phyloP scores from a whole-genome alignment of 352 stramenopile genomes.

The Globisporangium megalacanthum region DNA sequence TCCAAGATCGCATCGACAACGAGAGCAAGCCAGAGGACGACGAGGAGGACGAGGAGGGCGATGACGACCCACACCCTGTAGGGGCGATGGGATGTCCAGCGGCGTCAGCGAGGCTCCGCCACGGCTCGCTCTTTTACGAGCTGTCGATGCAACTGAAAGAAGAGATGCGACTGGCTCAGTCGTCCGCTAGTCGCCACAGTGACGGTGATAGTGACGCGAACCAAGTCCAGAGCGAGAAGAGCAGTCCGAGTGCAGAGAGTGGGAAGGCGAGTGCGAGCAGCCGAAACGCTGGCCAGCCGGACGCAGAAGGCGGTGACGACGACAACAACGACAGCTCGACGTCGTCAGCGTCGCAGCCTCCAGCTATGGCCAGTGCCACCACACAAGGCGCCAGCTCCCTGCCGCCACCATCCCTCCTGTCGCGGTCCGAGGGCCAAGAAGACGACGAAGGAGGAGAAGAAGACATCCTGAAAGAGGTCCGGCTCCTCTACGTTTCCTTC shows the following conservation, averaged over 20 bases:
- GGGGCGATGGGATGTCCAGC: background rate
- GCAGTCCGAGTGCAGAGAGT: background rate
- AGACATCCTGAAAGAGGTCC: conserved; percentile 46
- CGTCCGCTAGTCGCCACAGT: background rate
- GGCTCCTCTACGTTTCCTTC: conserved; percentile 8
- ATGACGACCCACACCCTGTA: background rate
- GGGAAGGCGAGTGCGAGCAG: background rate
- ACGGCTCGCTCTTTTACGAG: conserved; percentile 43
- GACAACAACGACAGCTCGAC: conserved; percentile 1
- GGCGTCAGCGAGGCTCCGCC: conserved; percentile 16
- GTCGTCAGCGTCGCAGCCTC: background rate
- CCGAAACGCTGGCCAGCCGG: background rate
- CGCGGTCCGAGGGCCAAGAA: background rate
- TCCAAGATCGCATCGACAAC: conserved; percentile 17
- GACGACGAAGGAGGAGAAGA: conserved; percentile 10
- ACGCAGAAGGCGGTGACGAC: background rate
- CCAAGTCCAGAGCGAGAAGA: background rate
- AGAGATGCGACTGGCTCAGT: conserved; percentile 13
- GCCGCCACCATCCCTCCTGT: background rate
- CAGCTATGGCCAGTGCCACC: conserved; percentile 1
- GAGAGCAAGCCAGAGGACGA: background rate
- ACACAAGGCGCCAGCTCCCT: background rate
- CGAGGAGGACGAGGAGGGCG: too few species aligned
- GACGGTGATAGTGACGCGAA: background rate
- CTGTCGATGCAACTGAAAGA: conserved; percentile 30